Evolutionary conservation across 495 filamentous ascomycete genomes (phyloP).

Genomic region (Xylaria bambusicola): DNA sequence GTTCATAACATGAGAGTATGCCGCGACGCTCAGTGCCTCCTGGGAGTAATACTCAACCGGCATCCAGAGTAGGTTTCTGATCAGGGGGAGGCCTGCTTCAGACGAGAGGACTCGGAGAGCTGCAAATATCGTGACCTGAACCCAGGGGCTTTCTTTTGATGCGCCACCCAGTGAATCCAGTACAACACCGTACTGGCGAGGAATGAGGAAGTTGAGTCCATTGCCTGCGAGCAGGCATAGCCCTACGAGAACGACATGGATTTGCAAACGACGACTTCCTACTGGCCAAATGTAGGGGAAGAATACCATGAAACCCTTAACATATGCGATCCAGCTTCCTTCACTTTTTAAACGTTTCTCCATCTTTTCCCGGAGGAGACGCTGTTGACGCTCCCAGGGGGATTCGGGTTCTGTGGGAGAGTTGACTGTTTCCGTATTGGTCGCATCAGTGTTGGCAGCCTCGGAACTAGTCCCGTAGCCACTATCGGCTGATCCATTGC

Average conservation of each 20-base stretch:
- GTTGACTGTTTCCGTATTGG: constrained; percentile 35
- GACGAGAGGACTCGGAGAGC: constrained; percentile 57
- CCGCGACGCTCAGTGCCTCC: constrained; percentile 59
- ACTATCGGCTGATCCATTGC: constrained; percentile 32
- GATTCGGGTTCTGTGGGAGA: constrained; percentile 46
- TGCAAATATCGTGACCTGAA: constrained; percentile 57
- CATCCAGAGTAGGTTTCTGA: constrained; percentile 64
- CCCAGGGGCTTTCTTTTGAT: constrained; percentile 51
- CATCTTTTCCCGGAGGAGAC: constrained; percentile 53
- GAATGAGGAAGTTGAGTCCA: constrained; percentile 64
- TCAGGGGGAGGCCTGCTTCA: constrained; percentile 55
- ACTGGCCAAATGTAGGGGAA: constrained; percentile 68
- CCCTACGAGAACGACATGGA: constrained; percentile 57
- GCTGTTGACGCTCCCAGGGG: constrained; percentile 51
- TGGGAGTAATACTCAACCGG: constrained; percentile 67
- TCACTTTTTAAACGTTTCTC: constrained; percentile 60
- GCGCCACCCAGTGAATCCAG: constrained; percentile 53
- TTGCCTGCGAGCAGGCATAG: constrained; percentile 63
- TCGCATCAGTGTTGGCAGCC: constrained; percentile 32
- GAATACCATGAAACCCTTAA: constrained; percentile 63
- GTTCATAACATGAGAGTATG: constrained; percentile 75
- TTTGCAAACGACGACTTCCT: constrained; percentile 55
- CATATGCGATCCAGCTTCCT: constrained; percentile 66
- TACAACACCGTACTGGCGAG: constrained; percentile 66
- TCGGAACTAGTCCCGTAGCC: constrained; percentile 52